phyloP scores from a whole-genome alignment of 2,329 filamentous ascomycete genomes.

The Penicillium crustosum region DNA sequence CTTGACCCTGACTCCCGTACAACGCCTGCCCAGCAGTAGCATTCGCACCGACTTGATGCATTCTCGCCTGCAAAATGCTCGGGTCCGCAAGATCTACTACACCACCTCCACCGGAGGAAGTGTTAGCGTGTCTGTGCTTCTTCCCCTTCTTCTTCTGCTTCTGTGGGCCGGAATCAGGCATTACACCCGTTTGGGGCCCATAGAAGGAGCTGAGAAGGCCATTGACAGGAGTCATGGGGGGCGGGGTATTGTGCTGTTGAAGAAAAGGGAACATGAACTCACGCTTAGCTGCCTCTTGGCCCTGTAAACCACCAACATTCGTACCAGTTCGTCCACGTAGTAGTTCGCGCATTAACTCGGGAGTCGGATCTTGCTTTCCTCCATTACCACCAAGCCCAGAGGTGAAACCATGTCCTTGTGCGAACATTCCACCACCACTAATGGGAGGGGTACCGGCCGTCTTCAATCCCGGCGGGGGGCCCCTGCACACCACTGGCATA shows the following conservation, averaged over 20 bases:
- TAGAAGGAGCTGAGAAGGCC: slow-evolving; percentile 90
- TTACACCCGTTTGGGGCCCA: slow-evolving; percentile 78
- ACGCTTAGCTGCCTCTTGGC: slow-evolving; percentile 90
- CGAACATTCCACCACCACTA: slow-evolving; percentile 77
- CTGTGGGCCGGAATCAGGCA: slow-evolving; percentile 82
- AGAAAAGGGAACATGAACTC: slow-evolving; percentile 96
- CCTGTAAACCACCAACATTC: slow-evolving; percentile 64
- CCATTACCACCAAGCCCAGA: slow-evolving; percentile 62
- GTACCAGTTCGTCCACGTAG: slow-evolving; percentile 66
- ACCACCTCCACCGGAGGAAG: slow-evolving; percentile 99
- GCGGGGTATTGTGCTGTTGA: slow-evolving; percentile 82
- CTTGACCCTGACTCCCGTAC: slow-evolving; percentile 82
- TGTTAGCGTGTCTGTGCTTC: slow-evolving; percentile 99
- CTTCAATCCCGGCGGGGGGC: slow-evolving; percentile 91
- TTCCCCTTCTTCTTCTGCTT: slow-evolving; percentile 99
- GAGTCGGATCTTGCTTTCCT: slow-evolving; percentile 69
- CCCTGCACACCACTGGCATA: slow-evolving; percentile 85
- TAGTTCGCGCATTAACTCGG: slow-evolving; percentile 78
- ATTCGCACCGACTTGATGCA: slow-evolving; percentile 85
- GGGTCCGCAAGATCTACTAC: slow-evolving; percentile 99
- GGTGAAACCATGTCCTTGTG: slow-evolving; percentile 81
- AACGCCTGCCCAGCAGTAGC: slow-evolving; percentile 73
- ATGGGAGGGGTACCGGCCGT: slow-evolving; percentile 91
- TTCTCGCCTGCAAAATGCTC: slow-evolving; percentile 97
- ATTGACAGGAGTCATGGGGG: slow-evolving; percentile 87